These are phyloP conservation scores for Coniella lustricola DNA, from an alignment of 2,329 filamentous ascomycete species.

Conservation along the genomic window DNA sequence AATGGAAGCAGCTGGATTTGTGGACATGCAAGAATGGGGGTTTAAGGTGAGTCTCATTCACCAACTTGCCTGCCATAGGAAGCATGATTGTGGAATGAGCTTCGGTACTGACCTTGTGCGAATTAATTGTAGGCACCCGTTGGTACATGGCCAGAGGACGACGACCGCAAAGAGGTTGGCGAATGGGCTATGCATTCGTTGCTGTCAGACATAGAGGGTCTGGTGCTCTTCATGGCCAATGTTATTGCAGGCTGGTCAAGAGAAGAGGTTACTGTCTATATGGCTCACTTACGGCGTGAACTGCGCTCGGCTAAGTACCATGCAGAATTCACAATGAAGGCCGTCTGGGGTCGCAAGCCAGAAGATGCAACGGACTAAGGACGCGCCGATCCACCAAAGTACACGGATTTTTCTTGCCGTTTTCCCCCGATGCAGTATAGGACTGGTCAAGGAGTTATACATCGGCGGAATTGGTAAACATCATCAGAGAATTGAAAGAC, in stretches of 20 bases:
- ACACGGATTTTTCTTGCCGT: background rate
- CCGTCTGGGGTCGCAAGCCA: conserved; percentile 25
- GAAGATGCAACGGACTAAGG: background rate
- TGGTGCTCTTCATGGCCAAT: conserved; percentile 26
- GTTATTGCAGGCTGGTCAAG: conserved; percentile 30
- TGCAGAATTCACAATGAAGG: conserved; percentile 24
- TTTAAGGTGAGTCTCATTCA: conserved; percentile 36
- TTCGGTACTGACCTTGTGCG: background rate
- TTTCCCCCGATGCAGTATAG: background rate
- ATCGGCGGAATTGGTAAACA: too few relatives aligned
- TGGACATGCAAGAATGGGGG: conserved; percentile 45
- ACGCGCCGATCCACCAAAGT: too few relatives aligned
- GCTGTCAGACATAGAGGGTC: conserved; percentile 14
- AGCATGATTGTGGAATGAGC: too few relatives aligned
- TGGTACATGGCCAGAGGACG: conserved; percentile 24
- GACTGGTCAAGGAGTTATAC: too few relatives aligned
- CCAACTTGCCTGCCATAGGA: background rate
- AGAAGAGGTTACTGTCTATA: conserved; percentile 28
- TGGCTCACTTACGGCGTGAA: conserved; percentile 28
- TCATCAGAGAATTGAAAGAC: background rate
- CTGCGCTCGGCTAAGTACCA: conserved; percentile 24
- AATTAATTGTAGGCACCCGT: conserved; percentile 18
- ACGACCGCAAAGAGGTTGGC: conserved; percentile 23
- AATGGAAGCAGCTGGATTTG: conserved; percentile 50
- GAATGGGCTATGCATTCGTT: conserved; percentile 10